phyloP scores from a whole-genome alignment of 371 early-diverging fungal genomes.

The Nosema granulosis region DNA sequence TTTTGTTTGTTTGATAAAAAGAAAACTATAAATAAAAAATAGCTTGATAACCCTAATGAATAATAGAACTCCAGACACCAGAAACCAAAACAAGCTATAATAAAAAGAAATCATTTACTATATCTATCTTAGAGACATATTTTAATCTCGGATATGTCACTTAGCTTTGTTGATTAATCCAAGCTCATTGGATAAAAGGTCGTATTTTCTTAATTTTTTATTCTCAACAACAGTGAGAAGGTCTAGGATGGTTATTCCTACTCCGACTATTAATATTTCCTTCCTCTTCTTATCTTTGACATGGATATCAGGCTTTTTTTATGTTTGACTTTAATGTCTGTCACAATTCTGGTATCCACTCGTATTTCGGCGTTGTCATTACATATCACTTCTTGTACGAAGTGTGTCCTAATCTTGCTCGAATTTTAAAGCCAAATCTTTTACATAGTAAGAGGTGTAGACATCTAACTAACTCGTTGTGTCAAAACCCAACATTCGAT shows the following conservation, averaged over 20 bases:
- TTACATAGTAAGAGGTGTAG: slow-evolving; percentile 3
- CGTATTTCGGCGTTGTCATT: background rate
- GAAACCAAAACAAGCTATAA: background rate
- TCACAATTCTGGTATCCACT: background rate
- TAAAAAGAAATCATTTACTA: background rate
- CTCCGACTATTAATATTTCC: slow-evolving; percentile 3
- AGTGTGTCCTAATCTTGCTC: background rate
- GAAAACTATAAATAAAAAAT: too few species aligned
- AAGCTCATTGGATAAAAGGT: background rate
- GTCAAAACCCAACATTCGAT: slow-evolving; percentile 5
- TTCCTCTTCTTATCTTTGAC: background rate
- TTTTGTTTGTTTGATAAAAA: too few species aligned
- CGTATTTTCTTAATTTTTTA: background rate
- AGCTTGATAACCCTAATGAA: background rate
- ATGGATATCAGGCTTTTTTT: background rate
- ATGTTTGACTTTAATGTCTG: background rate
- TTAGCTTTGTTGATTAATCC: background rate
- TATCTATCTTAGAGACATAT: slow-evolving; percentile 8
- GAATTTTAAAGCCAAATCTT: background rate
- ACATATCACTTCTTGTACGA: background rate
- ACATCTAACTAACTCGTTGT: slow-evolving; percentile 13
- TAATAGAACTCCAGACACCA: background rate
- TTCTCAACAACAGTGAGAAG: background rate
- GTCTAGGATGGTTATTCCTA: background rate
- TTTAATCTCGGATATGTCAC: background rate